Percentiles rank a stretch among this genome's conserved stretches.
Evolutionary conservation across 2,329 filamentous ascomycete species (phyloP).

Genomic region (Nemania sp.): DNA sequence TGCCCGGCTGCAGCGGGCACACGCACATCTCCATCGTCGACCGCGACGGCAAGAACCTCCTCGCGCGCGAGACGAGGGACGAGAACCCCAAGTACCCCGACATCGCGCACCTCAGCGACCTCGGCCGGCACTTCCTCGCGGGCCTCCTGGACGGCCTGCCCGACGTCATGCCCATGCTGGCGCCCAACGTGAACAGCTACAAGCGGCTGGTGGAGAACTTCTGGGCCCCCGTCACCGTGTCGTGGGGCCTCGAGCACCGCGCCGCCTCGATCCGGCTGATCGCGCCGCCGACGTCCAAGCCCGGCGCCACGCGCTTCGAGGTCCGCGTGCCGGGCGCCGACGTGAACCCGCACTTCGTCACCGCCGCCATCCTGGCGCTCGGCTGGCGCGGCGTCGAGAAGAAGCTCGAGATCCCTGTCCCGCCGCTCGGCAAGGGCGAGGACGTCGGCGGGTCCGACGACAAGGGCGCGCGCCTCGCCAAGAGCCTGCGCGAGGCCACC

Average conservation of each 20-base stretch:
- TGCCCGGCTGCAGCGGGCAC: conserved; percentile 94
- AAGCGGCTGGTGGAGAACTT: conserved; percentile 98
- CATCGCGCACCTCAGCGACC: conserved; percentile 78
- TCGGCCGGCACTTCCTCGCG: conserved; percentile 91
- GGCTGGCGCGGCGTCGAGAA: conserved; percentile 93
- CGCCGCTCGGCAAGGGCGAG: conserved; percentile 83
- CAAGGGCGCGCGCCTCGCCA: conserved; percentile 77
- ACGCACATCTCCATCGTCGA: conserved; percentile 92
- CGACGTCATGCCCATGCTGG: conserved; percentile 93
- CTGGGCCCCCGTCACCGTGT: conserved; percentile 97
- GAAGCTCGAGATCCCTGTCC: conserved; percentile 80
- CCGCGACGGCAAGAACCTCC: conserved; percentile 79
- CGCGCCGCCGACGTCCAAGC: conserved; percentile 80
- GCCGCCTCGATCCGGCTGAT: conserved; percentile 91
- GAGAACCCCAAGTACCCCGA: conserved; percentile 73
- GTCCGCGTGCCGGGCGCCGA: conserved; percentile 94
- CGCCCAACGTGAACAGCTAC: conserved; percentile 96
- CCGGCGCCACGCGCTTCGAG: conserved; percentile 89
- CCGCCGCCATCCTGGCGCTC: conserved; percentile 82
- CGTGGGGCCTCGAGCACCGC: conserved; percentile 94
- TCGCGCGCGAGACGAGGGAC: conserved; percentile 75
- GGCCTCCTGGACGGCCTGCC: conserved; percentile 87
- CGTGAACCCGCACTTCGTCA: conserved; percentile 83
- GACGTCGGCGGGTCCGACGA: conserved; percentile 76
- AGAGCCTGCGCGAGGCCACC: conserved; percentile 83